These are phyloP conservation scores for Metarhizium brunneum DNA, from an alignment of 2,329 filamentous ascomycete species.

Conservation along the genomic window DNA sequence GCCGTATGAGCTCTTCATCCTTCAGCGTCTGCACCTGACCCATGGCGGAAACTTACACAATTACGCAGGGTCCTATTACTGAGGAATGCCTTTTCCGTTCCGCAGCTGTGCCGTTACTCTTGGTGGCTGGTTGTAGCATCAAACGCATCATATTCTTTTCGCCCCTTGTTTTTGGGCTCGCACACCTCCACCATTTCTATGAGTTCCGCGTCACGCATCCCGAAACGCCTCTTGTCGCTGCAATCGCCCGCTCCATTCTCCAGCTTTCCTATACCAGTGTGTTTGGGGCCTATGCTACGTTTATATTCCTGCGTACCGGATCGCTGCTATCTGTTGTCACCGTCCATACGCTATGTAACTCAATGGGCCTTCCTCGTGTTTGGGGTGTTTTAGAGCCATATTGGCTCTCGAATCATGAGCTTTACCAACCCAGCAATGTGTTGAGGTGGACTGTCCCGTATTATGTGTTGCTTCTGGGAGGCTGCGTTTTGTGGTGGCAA, in stretches of 20 bases:
- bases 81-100: slow-evolving; percentile 94
- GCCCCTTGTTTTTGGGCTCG: slow-evolving; percentile 84
- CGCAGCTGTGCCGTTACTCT: slow-evolving; percentile 71
- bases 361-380: slow-evolving; percentile 76
- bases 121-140: slow-evolving; percentile 54
- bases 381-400: slow-evolving; percentile 65
- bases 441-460: slow-evolving; percentile 65
- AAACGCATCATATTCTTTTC: slow-evolving; percentile 65
- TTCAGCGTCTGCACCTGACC: not conserved
- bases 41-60: not conserved
- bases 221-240: slow-evolving; percentile 50
- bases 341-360: slow-evolving; percentile 87
- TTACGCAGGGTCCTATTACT: slow-evolving; percentile 66
- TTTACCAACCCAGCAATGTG: slow-evolving; percentile 13
- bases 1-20: slow-evolving; percentile 46
- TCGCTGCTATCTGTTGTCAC: slow-evolving; percentile 66
- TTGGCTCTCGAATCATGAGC: slow-evolving; percentile 22
- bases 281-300: slow-evolving; percentile 89
- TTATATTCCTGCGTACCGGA: slow-evolving; percentile 77
- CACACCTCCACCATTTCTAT: slow-evolving; percentile 92
- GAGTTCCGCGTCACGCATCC: slow-evolving; percentile 82
- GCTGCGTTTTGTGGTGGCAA: slow-evolving; percentile 62
- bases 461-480: slow-evolving; percentile 65
- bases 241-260: slow-evolving; percentile 63
- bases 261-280: slow-evolving; percentile 87